phyloP scores from a whole-genome alignment of 2,329 filamentous ascomycete species.

The Fusarium phyllophilum region DNA sequence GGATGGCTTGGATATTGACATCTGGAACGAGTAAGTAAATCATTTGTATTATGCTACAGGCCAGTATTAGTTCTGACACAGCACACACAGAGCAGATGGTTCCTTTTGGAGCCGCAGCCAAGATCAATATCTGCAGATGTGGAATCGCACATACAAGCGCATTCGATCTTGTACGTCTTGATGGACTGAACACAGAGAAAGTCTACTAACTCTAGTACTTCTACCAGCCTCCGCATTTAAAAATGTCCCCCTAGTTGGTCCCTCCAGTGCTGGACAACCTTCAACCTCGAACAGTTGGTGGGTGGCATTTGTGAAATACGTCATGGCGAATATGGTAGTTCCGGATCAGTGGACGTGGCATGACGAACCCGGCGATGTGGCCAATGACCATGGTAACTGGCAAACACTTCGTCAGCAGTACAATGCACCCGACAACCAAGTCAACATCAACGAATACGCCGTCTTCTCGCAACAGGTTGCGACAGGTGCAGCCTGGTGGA shows the following conservation, averaged over 20 bases:
- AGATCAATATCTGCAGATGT: neutral
- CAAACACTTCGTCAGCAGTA: neutral
- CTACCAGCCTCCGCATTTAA: neutral
- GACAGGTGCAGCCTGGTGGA: neutral
- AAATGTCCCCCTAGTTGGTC: neutral
- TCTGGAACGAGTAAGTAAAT: neutral
- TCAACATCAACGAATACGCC: conserved; percentile 7
- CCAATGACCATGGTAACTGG: neutral
- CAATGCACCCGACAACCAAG: neutral
- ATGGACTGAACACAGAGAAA: neutral
- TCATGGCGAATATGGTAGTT: neutral
- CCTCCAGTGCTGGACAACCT: neutral
- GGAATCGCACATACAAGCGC: neutral
- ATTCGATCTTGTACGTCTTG: neutral
- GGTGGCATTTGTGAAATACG: neutral
- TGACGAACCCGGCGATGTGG: neutral
- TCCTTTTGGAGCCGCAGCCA: neutral
- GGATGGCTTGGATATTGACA: neutral
- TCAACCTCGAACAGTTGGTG: conserved; percentile 5
- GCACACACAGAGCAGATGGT: neutral
- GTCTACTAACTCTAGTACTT: neutral
- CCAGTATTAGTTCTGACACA: neutral
- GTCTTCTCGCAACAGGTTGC: neutral
- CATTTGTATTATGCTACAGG: rapidly evolving
- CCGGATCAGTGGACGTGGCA: conserved; percentile 6